These are phyloP conservation scores for Fusarium sp. DNA, from an alignment of 2,329 filamentous ascomycete genomes.

Conservation along the genomic window DNA sequence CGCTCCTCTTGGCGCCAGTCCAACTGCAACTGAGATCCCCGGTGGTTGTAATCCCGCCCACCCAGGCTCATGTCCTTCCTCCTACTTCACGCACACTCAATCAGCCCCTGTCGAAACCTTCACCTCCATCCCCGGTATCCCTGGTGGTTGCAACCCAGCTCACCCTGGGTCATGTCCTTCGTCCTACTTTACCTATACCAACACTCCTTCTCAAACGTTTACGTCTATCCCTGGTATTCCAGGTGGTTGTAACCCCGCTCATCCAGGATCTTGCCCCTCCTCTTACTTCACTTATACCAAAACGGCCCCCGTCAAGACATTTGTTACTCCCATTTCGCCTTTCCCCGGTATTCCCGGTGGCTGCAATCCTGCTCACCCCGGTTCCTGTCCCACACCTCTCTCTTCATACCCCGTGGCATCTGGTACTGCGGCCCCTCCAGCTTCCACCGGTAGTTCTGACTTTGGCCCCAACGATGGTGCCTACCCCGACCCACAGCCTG, in stretches of 20 bases:
- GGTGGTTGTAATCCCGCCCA: conserved; percentile 24
- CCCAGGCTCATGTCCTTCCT: conserved; percentile 17
- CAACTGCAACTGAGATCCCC: conserved; percentile 21
- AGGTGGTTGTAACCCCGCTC: conserved; percentile 29
- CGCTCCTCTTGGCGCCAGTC: conserved; percentile 18
- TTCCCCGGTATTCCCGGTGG: conserved; percentile 27
- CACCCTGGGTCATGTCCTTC: conserved; percentile 35
- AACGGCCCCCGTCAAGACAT: not conserved
- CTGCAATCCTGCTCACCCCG: conserved; percentile 34
- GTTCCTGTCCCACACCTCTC: conserved; percentile 30
- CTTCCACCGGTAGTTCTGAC: not conserved
- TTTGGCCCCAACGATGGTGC: not conserved
- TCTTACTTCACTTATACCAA: conserved; percentile 14
- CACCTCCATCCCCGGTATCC: conserved; percentile 22
- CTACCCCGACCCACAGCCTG: conserved; percentile 21
- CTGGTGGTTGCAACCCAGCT: conserved; percentile 31
- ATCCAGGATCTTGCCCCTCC: conserved; percentile 23
- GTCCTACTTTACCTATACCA: conserved; percentile 25
- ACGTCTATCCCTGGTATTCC: conserved; percentile 11
- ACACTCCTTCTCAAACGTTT: conserved; percentile 6
- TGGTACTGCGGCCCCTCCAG: not conserved
- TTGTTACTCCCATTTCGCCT: conserved; percentile 6
- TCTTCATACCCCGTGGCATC: conserved; percentile 12
- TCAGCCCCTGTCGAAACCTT: conserved; percentile 4
- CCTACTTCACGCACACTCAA: conserved; percentile 23